These are phyloP conservation scores for Hypoxylon sp. DNA, from an alignment of 2,329 filamentous ascomycete species.

Conservation along the genomic window DNA sequence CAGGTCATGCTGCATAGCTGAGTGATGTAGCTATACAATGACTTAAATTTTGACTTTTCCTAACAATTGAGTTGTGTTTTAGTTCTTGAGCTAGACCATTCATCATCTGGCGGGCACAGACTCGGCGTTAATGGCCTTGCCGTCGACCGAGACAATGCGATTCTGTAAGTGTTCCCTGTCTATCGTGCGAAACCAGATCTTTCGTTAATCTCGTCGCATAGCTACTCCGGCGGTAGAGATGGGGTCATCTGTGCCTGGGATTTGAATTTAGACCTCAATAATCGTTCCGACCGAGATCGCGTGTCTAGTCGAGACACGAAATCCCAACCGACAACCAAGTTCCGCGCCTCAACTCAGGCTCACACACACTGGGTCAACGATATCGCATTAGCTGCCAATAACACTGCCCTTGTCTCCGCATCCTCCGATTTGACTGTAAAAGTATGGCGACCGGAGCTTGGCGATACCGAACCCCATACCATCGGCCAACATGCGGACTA, in stretches of 20 bases:
- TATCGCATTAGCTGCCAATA: constrained; percentile 83
- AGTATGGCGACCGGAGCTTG: constrained; percentile 84
- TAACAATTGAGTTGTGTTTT: constrained; percentile 30
- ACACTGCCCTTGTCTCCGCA: constrained; percentile 85
- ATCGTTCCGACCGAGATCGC: constrained; percentile 45
- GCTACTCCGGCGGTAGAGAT: constrained; percentile 96
- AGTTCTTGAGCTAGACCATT: constrained; percentile 73
- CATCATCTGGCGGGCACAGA: constrained; percentile 82
- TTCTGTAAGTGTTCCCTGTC: constrained; percentile 75
- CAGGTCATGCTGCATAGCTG: constrained; percentile 5
- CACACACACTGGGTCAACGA: constrained; percentile 99
- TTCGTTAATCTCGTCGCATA: constrained; percentile 57
- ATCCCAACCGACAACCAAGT: constrained; percentile 66
- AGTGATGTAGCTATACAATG: constrained; percentile 10
- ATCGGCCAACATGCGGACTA: constrained; percentile 97
- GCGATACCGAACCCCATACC: constrained; percentile 77
- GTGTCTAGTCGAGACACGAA: constrained; percentile 55
- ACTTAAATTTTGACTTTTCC: constrained; percentile 16
- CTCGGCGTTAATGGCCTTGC: constrained; percentile 96
- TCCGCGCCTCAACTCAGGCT: constrained; percentile 75
- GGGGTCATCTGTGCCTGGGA: constrained; percentile 98
- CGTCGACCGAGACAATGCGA: constrained; percentile 84
- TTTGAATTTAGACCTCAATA: constrained; percentile 77
- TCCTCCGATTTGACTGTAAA: constrained; percentile 96
- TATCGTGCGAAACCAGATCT: constrained; percentile 27